Evolutionary conservation across 352 stramenopile species (phyloP).

Genomic region (Aphanomyces astaci): DNA sequence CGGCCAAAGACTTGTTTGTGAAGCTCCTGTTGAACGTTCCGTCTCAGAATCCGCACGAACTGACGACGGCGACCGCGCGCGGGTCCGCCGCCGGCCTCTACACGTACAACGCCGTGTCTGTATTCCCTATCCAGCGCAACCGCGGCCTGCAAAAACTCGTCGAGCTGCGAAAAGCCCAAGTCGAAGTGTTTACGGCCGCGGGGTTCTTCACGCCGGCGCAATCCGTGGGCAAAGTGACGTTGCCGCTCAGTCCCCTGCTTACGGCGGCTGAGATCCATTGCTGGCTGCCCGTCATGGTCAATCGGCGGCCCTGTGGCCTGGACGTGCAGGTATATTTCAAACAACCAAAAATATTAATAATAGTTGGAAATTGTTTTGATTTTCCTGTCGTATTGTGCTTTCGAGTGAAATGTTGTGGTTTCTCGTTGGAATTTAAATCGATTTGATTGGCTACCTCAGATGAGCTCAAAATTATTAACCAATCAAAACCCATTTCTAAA

Average conservation of each 20-base stretch:
- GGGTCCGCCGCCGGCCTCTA: constrained; percentile 20
- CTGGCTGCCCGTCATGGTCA: constrained; percentile 58
- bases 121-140: constrained; percentile 47
- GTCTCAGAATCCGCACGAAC: constrained; percentile 45
- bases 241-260: background rate
- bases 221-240: constrained; percentile 44
- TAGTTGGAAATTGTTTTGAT: no score
- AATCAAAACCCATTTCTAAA: no score
- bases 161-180: constrained; percentile 70
- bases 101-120: constrained; percentile 29
- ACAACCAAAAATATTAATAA: no score
- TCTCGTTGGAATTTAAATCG: no score
- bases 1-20: constrained; percentile 50
- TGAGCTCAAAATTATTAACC: no score
- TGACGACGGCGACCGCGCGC: constrained; percentile 38
- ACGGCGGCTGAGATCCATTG: constrained; percentile 37
- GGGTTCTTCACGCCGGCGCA: constrained; percentile 61
- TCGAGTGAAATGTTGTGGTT: no score
- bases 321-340: constrained; percentile 60
- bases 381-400: no score
- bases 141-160: constrained; percentile 65
- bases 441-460: no score
- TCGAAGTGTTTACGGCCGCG: constrained; percentile 63
- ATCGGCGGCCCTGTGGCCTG: constrained; percentile 53
- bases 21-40: constrained; percentile 73